A percentile compares a stretch with the other conserved stretches of the same genome.
Conservation (phyloP, 176 grass and related monocot species). For the Carex pumila region DNA sequence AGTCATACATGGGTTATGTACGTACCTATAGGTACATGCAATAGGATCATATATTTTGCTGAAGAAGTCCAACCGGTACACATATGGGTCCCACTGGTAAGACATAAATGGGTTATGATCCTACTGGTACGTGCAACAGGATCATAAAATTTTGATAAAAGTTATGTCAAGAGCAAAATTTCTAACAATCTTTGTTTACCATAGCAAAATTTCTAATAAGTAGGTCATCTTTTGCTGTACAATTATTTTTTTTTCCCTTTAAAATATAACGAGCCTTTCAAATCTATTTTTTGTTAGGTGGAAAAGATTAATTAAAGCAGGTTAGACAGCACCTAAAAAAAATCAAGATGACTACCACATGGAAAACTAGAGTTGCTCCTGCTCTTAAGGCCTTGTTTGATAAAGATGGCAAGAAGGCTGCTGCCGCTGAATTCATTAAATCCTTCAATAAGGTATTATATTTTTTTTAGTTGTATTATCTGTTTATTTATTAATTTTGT, state of each 20-base stretch:
- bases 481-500: neutral
- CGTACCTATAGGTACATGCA: neutral
- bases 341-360: slow-evolving; percentile 30
- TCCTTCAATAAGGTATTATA: slow-evolving; percentile 61
- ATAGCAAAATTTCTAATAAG: neutral
- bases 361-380: slow-evolving; percentile 60
- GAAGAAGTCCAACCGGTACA: neutral
- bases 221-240: neutral
- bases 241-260: neutral
- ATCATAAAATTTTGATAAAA: neutral
- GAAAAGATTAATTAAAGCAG: slow-evolving; percentile 6
- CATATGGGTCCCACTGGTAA: neutral
- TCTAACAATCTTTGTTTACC: neutral
- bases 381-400: slow-evolving; percentile 56
- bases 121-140: neutral
- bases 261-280: neutral
- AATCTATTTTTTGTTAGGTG: neutral
- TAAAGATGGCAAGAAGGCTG: slow-evolving; percentile 84
- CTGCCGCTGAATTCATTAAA: slow-evolving; percentile 50
- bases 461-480: neutral
- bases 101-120: neutral
- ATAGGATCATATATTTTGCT: neutral
- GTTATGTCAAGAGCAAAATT: neutral
- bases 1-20: neutral
- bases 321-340: neutral